Evolutionary conservation across 305 asterid genomes (phyloP), one percentile per base, ranked within the genome.

Genomic region (Ajuga reptans): DNA sequence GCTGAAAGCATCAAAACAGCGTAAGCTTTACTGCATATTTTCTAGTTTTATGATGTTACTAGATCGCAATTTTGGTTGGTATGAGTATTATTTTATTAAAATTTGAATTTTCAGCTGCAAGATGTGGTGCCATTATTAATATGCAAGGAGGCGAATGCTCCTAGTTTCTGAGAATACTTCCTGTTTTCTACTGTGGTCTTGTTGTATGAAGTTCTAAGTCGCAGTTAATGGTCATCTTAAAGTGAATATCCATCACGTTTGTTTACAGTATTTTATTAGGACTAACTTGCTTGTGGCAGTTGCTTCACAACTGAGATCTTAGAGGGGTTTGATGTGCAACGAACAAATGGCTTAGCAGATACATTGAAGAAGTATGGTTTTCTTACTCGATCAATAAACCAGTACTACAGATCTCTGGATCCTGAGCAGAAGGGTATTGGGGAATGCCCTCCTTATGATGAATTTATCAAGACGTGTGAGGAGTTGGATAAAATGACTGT

Each of bases 1-100:
- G 87, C 98, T 62, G 98, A 92, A 81, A 84, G 95, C 80, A 83
- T 92, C 77, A 92, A 90, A 86, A 88, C 97, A 43, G 97, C 97
- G 97, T 92, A 84, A 83, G 98, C 55, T 71, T 36, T 59, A n/a
- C 63, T 36, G 60, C 66, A 18, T 69, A 12, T 59, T 39, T 27
- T 69, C 61, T 58, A 34, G 66, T 79, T 55, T 43, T 51, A 42
- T 59, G 29, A 50, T 53, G 72, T 49, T 58, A 50, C 45, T 45
- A 27, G 1, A 45, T 39, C 55, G 29, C 31, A 55, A 49, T 52
- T 72, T 66, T 41, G 37, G 62, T 72, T 39, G 37, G 31, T 17
- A 41, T 50, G 9, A 29, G 37, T 60, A 15, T 6, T n/a, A 31
- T 54, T 58, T n/a, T 45, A 12, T 21, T 64, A 12, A 17, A 34